Evolutionary conservation across 768 basidiomycete species (phyloP).

Genomic region (Hygrophoropsis aurantiaca): DNA sequence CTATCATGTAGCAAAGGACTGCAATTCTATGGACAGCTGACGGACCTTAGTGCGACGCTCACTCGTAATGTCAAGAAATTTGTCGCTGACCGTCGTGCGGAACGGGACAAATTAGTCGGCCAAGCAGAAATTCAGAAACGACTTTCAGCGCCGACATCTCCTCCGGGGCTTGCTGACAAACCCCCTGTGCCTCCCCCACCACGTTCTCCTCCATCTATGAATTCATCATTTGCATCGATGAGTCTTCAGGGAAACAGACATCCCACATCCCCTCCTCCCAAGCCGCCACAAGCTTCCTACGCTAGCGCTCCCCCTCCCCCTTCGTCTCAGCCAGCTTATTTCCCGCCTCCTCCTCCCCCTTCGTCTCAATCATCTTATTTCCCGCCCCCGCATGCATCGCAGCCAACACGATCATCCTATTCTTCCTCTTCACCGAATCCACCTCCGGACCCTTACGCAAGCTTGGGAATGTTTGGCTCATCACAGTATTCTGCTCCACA

Average conservation of each 20-base stretch:
- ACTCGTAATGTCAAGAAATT: constrained; percentile 60
- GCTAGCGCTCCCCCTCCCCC: constrained; percentile 21
- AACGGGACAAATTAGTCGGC: constrained; percentile 66
- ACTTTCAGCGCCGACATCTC: constrained; percentile 42
- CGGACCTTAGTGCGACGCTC: constrained; percentile 59
- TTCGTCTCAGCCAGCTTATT: constrained; percentile 21
- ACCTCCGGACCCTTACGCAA: constrained; percentile 36
- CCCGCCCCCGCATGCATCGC: constrained; percentile 22
- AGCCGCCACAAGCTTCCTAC: constrained; percentile 28
- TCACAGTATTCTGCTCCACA: constrained; percentile 9
- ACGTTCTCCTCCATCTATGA: constrained; percentile 38
- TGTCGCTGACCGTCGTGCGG: constrained; percentile 58
- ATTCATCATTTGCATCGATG: constrained; percentile 59
- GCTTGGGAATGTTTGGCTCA: constrained; percentile 27
- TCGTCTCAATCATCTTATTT: constrained; percentile 22
- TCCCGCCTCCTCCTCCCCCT: constrained; percentile 13
- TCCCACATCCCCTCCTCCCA: constrained; percentile 25
- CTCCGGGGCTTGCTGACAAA: constrained; percentile 40
- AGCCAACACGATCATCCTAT: constrained; percentile 21
- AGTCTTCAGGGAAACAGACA: constrained; percentile 36
- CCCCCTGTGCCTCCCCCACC: constrained; percentile 51
- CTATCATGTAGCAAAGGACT: constrained; percentile 68
- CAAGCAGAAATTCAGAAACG: constrained; percentile 75
- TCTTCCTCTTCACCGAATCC: constrained; percentile 19
- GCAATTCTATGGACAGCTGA: constrained; percentile 84